Percentiles rank a stretch among this genome's conserved stretches.
These are phyloP conservation scores for Microdochium bolleyi DNA, from an alignment of 2,329 filamentous ascomycete species.

Conservation along the genomic window DNA sequence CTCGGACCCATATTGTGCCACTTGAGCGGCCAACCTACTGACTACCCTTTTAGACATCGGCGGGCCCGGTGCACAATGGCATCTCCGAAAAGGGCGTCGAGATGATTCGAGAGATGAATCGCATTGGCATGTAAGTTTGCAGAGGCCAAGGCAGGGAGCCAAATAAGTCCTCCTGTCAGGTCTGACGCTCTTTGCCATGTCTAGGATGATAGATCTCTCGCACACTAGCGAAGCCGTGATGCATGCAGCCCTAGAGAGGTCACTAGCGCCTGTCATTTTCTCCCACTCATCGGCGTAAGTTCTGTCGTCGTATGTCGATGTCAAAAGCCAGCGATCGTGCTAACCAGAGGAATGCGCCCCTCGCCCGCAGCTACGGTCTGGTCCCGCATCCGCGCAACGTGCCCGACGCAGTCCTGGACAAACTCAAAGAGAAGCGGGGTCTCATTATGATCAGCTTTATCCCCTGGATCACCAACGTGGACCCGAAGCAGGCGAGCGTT, in stretches of 20 bases:
- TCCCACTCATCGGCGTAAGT: slow-evolving; percentile 23
- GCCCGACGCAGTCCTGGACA: slow-evolving; percentile 28
- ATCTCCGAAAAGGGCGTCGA: too few species aligned
- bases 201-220: slow-evolving; percentile 23
- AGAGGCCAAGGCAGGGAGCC: too few species aligned
- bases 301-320: too few species aligned
- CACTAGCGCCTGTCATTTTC: slow-evolving; percentile 21
- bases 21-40: too few species aligned
- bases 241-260: slow-evolving; percentile 17
- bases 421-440: slow-evolving; percentile 25
- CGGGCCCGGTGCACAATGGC: too few species aligned
- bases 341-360: too few species aligned
- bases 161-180: too few species aligned
- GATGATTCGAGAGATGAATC: slow-evolving; percentile 28
- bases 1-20: too few species aligned
- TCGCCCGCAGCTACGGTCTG: slow-evolving; percentile 14
- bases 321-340: too few species aligned
- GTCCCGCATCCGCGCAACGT: slow-evolving; percentile 26
- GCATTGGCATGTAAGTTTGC: slow-evolving; percentile 26
- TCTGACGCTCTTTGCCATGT: too few species aligned
- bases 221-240: slow-evolving; percentile 21
- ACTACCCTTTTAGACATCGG: too few species aligned
- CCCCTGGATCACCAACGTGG: slow-evolving; percentile 22
- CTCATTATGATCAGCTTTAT: slow-evolving; percentile 31
- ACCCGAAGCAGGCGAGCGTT: slow-evolving; percentile 19